A percentile compares a stretch with the other conserved stretches of the same genome.
phyloP scores from a whole-genome alignment of 768 basidiomycete genomes.

The Suillus fuscotomentosus region DNA sequence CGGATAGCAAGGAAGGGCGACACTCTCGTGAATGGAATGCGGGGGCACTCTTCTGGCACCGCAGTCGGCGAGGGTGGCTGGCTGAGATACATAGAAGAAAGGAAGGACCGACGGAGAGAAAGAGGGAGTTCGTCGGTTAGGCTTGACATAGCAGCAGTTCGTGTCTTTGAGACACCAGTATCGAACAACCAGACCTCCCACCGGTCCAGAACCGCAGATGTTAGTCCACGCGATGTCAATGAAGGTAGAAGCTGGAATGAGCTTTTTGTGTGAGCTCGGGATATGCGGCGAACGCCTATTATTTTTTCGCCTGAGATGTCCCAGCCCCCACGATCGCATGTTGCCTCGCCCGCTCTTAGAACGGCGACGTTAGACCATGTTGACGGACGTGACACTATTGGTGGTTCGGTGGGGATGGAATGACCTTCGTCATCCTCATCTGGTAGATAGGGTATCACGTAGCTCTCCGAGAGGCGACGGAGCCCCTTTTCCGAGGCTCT shows the following conservation, averaged over 20 bases:
- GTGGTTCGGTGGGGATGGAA: slow-evolving; percentile 30
- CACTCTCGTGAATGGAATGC: slow-evolving; percentile 80
- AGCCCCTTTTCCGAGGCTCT: slow-evolving; percentile 69
- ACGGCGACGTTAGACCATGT: slow-evolving; percentile 51
- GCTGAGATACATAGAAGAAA: slow-evolving; percentile 7
- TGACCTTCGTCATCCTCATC: slow-evolving; percentile 27
- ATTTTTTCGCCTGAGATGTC: slow-evolving; percentile 54
- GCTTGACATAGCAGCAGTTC: slow-evolving; percentile 50
- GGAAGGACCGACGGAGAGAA: slow-evolving; percentile 14
- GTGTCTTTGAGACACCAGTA: slow-evolving; percentile 44
- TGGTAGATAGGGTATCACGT: slow-evolving; percentile 38
- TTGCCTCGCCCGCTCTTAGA: slow-evolving; percentile 50
- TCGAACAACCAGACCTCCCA: slow-evolving; percentile 88
- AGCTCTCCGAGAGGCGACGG: slow-evolving; percentile 47
- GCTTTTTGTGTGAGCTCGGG: slow-evolving; percentile 41
- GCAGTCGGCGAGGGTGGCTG: slow-evolving; percentile 1
- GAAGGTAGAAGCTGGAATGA: slow-evolving; percentile 12
- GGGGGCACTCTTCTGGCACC: slow-evolving; percentile 35
- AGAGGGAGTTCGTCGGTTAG: slow-evolving; percentile 33
- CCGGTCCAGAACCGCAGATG: slow-evolving; percentile 64
- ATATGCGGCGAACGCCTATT: slow-evolving; percentile 69
- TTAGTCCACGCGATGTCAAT: slow-evolving; percentile 42
- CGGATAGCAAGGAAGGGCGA: slow-evolving; percentile 53
- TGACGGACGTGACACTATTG: slow-evolving; percentile 29
- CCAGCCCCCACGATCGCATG: slow-evolving; percentile 80